These are phyloP conservation scores for Sporothrix brunneoviolacea DNA, from an alignment of 2,329 filamentous ascomycete species.

Conservation along the genomic window DNA sequence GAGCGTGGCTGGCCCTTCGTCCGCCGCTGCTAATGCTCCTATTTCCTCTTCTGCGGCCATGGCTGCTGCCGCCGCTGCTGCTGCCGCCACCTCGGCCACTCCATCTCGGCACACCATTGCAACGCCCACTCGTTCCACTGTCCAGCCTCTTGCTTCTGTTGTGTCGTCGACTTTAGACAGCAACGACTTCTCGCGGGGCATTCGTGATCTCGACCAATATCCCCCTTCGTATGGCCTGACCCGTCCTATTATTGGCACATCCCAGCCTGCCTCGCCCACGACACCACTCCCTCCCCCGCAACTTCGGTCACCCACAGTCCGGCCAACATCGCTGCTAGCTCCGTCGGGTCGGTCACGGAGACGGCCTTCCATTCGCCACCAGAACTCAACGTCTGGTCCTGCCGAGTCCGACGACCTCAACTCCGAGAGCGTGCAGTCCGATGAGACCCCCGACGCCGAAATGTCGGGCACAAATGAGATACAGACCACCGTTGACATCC, in stretches of 20 bases:
- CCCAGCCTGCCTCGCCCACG: conserved; percentile 88
- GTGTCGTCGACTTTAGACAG: conserved; percentile 53
- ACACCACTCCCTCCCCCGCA: conserved; percentile 69
- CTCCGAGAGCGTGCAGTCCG: conserved; percentile 74
- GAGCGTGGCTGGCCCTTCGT: not conserved
- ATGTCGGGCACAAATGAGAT: conserved; percentile 76
- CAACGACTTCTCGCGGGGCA: conserved; percentile 70
- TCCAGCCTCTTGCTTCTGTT: conserved; percentile 62
- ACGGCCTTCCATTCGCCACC: conserved; percentile 81
- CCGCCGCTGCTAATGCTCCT: not conserved
- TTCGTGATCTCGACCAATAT: conserved; percentile 74
- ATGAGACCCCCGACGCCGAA: conserved; percentile 68
- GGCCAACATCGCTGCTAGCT: conserved; percentile 45
- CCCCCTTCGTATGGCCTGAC: conserved; percentile 72
- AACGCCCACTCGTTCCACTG: conserved; percentile 44
- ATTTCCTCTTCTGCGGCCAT: conserved; percentile 3
- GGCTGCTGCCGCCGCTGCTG: conserved; percentile 6
- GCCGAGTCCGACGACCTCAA: conserved; percentile 76
- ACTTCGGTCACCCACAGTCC: conserved; percentile 49
- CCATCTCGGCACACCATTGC: conserved; percentile 34
- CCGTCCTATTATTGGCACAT: conserved; percentile 58
- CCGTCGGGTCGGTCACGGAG: conserved; percentile 53
- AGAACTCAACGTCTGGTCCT: conserved; percentile 59
- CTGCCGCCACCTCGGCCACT: conserved; percentile 6
- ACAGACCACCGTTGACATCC: conserved; percentile 74